Percentiles rank a stretch among this genome's conserved stretches.
Evolutionary conservation across 176 grass and related monocot genomes (phyloP).

Genomic region (Musa schizocarpa): DNA sequence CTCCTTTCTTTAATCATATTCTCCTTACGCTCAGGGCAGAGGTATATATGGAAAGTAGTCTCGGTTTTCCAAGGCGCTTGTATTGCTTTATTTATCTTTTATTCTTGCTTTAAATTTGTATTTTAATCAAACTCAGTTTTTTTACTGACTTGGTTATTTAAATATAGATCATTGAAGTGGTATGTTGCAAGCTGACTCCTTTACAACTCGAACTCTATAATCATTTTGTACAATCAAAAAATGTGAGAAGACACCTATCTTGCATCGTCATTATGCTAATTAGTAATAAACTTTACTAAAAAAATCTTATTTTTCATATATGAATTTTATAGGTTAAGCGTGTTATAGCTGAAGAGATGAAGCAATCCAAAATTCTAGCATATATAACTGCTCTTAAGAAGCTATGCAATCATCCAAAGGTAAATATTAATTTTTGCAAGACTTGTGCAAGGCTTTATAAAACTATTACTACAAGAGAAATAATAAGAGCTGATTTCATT

Average conservation of each 20-base stretch:
- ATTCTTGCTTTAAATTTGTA: not conserved
- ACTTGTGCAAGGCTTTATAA: not conserved
- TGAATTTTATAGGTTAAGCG: slow-evolving; percentile 56
- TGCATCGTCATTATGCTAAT: not conserved
- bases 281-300: not conserved
- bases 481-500: not conserved
- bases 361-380: slow-evolving; percentile 81
- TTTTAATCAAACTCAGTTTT: not conserved
- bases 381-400: slow-evolving; percentile 98
- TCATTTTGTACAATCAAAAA: slow-evolving; percentile 97
- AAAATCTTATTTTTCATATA: slow-evolving; percentile 16
- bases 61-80: not conserved
- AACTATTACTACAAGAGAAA: not conserved
- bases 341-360: slow-evolving; percentile 70
- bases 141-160: slow-evolving; percentile 18
- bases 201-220: slow-evolving; percentile 79
- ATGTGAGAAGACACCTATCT: slow-evolving; percentile 43
- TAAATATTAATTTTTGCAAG: slow-evolving; percentile 19
- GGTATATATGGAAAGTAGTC: not conserved
- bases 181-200: slow-evolving; percentile 86
- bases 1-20: not conserved
- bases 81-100: not conserved
- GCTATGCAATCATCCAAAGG: slow-evolving; percentile 98
- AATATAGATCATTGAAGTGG: slow-evolving; percentile 88
- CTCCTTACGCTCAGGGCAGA: not conserved